phyloP scores from a whole-genome alignment of 2,329 filamentous ascomycete species.

The Aspergillus sp. region DNA sequence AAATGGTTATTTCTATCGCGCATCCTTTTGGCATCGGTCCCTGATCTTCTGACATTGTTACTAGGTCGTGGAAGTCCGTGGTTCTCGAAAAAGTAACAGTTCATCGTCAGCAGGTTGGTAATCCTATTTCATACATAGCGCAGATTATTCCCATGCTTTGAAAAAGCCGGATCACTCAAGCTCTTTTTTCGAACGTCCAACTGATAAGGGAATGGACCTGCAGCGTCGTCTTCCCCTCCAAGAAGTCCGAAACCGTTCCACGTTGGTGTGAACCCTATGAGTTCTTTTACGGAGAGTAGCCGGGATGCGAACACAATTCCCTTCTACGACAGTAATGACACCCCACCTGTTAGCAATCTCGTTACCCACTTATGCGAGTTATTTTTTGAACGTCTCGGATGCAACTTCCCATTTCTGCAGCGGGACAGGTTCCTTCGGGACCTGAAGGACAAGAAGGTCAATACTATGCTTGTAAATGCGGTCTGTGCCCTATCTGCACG shows the following conservation, averaged over 20 bases:
- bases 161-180: neutral
- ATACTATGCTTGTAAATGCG: slow-evolving; percentile 77
- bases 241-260: slow-evolving; percentile 26
- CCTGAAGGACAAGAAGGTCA: slow-evolving; percentile 70
- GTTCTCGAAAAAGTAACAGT: slow-evolving; percentile 37
- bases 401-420: slow-evolving; percentile 76
- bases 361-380: slow-evolving; percentile 69
- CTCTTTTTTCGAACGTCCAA: too few relatives aligned
- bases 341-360: slow-evolving; percentile 61
- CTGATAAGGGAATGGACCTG: neutral
- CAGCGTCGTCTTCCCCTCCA: slow-evolving; percentile 31
- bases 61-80: slow-evolving; percentile 48
- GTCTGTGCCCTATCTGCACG: slow-evolving; percentile 74
- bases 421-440: slow-evolving; percentile 64
- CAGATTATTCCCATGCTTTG: too few relatives aligned
- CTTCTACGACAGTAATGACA: slow-evolving; percentile 66
- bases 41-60: slow-evolving; percentile 43
- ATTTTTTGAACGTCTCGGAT: slow-evolving; percentile 75
- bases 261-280: slow-evolving; percentile 10
- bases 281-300: slow-evolving; percentile 12
- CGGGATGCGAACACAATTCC: slow-evolving; percentile 45
- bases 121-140: neutral
- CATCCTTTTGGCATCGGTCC: neutral
- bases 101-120: slow-evolving; percentile 32
- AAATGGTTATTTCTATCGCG: slow-evolving; percentile 56